Evolutionary conservation across 495 filamentous ascomycete genomes (phyloP).

Genomic region (Rusavskia elegans): DNA sequence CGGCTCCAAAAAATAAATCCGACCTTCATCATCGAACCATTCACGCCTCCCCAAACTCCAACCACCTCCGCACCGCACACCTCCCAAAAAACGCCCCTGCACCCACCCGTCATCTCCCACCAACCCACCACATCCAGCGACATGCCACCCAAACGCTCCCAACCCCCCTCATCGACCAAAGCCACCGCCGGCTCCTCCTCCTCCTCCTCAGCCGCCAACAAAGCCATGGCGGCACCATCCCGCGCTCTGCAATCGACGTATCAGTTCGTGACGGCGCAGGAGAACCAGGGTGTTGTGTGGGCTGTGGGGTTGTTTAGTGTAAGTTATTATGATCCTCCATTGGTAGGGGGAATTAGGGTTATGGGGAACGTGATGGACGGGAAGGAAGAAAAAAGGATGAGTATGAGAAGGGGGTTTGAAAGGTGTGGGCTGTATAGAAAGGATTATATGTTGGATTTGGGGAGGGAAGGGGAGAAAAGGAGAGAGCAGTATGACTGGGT

Average conservation of each 20-base stretch:
- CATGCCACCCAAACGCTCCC: conserved; percentile 7
- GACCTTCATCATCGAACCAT: too few relatives aligned
- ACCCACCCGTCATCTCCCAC: neutral
- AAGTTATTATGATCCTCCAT: neutral
- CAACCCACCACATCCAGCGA: neutral
- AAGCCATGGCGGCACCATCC: neutral
- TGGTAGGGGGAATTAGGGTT: too few relatives aligned
- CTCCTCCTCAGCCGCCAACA: conserved; percentile 1
- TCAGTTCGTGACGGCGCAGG: conserved; percentile 9
- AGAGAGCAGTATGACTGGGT: neutral
- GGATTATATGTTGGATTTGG: neutral
- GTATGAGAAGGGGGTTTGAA: neutral
- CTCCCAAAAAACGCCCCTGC: neutral
- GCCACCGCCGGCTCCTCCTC: neutral
- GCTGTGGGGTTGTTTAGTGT: conserved; percentile 14
- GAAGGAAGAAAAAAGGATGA: neutral
- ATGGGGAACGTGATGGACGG: too few relatives aligned
- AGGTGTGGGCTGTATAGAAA: too few relatives aligned
- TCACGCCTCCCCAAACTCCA: too few relatives aligned
- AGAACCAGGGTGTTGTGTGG: conserved; percentile 10
- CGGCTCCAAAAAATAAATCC: neutral
- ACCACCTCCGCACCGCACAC: too few relatives aligned
- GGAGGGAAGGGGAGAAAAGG: neutral
- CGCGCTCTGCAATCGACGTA: conserved; percentile 7
- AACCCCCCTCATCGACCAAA: neutral